These are phyloP conservation scores for Senna tora DNA, from an alignment of 306 rosid genomes.

Conservation along the genomic window DNA sequence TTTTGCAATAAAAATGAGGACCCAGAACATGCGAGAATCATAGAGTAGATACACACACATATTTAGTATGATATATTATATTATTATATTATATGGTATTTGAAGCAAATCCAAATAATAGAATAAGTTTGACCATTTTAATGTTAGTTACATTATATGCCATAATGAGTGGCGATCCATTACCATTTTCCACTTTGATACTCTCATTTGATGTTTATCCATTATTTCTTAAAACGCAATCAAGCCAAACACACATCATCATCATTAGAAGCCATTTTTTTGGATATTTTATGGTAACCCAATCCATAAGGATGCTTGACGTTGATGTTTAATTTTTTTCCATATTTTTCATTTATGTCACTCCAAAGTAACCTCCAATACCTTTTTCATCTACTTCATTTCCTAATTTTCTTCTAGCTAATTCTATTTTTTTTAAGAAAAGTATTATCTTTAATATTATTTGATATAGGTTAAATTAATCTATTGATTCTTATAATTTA, in stretches of 20 bases:
- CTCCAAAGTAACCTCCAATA: slow-evolving; percentile 37
- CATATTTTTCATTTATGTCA: slow-evolving; percentile 32
- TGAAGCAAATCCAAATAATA: slow-evolving; percentile 21
- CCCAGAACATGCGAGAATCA: too few relatives aligned
- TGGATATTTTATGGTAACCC: slow-evolving; percentile 39
- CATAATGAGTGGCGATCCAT: slow-evolving; percentile 31
- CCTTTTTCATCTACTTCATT: not conserved
- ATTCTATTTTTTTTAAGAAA: too few relatives aligned
- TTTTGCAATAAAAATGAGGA: not conserved
- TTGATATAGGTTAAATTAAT: too few relatives aligned
- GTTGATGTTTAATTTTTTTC: slow-evolving; percentile 23
- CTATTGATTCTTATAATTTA: too few relatives aligned
- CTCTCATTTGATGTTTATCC: slow-evolving; percentile 34
- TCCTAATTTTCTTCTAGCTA: too few relatives aligned
- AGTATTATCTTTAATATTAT: too few relatives aligned
- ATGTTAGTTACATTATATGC: slow-evolving; percentile 17
- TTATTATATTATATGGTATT: too few relatives aligned
- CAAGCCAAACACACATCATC: slow-evolving; percentile 37
- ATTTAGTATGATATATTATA: too few relatives aligned
- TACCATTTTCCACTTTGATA: slow-evolving; percentile 43
- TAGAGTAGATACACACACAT: too few relatives aligned
- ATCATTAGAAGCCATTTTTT: slow-evolving; percentile 1
- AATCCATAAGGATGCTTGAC: slow-evolving; percentile 39
- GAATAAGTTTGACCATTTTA: slow-evolving; percentile 28
- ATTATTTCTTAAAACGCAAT: slow-evolving; percentile 34